Evolutionary conservation across 2,329 filamentous ascomycete genomes (phyloP).

Genomic region (Fusarium redolens): DNA sequence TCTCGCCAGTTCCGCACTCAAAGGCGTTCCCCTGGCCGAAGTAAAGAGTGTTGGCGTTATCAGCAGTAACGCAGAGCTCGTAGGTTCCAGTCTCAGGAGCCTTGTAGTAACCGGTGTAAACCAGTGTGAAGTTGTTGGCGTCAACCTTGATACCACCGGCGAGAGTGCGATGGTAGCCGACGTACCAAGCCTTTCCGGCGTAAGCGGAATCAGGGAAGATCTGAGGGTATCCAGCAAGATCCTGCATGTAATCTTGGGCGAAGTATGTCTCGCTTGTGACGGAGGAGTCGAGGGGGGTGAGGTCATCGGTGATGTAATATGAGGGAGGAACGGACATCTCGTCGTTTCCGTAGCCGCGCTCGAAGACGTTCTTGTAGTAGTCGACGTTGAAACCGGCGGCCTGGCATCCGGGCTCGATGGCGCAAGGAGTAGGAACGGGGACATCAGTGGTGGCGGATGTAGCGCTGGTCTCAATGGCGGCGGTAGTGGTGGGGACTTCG

Average conservation of each 20-base stretch:
- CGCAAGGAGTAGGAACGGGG: not conserved
- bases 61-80: slow-evolving; percentile 36
- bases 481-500: not conserved
- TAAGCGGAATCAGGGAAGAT: not conserved
- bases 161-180: not conserved
- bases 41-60: slow-evolving; percentile 40
- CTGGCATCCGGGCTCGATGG: not conserved
- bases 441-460: not conserved
- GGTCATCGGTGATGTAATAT: slow-evolving; percentile 38
- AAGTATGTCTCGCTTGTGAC: slow-evolving; percentile 1
- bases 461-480: not conserved
- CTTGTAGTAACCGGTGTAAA: slow-evolving; percentile 34
- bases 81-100: slow-evolving; percentile 29
- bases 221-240: not conserved
- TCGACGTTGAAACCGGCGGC: slow-evolving; percentile 29
- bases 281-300: slow-evolving; percentile 4
- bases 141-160: slow-evolving; percentile 33
- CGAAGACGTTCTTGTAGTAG: slow-evolving; percentile 38
- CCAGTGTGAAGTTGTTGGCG: slow-evolving; percentile 42
- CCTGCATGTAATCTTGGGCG: not conserved
- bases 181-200: not conserved
- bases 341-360: slow-evolving; percentile 34
- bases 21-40: slow-evolving; percentile 39
- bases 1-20: slow-evolving; percentile 22
- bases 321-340: slow-evolving; percentile 31